Evolutionary conservation across 2,329 filamentous ascomycete genomes (phyloP).

Genomic region (Cryphonectria parasitica): DNA sequence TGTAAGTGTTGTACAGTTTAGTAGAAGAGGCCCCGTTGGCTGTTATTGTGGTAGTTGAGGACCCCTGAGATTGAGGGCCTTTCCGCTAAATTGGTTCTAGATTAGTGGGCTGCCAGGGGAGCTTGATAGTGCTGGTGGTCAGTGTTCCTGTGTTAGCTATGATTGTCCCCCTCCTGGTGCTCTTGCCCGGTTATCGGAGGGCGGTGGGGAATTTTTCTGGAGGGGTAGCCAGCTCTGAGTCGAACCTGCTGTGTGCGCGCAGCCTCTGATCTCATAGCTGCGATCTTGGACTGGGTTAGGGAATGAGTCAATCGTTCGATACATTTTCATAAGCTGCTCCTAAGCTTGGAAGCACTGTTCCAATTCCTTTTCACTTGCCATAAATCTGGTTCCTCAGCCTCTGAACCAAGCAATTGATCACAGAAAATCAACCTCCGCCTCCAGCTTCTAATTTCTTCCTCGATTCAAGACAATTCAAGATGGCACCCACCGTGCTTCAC

Average conservation of each 20-base stretch:
- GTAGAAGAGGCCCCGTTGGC: too few species aligned
- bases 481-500: constrained; percentile 49
- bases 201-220: constrained; percentile 17
- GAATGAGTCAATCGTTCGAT: constrained; percentile 21
- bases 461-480: constrained; percentile 28
- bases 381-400: not conserved
- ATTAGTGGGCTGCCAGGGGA: not conserved
- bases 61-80: constrained; percentile 21
- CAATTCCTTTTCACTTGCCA: not conserved
- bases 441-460: not conserved
- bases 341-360: not conserved
- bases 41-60: not conserved
- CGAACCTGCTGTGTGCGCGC: not conserved
- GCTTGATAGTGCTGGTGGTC: not conserved
- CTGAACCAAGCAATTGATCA: constrained; percentile 17
- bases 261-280: constrained; percentile 5
- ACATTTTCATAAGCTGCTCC: constrained; percentile 6
- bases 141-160: not conserved
- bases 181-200: constrained; percentile 14
- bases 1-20: too few species aligned
- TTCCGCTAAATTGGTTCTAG: constrained; percentile 12
- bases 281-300: not conserved
- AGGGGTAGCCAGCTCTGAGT: constrained; percentile 10
- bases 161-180: not conserved
- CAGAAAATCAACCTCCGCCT: not conserved